Conservation (phyloP, 2,329 filamentous ascomycete genomes). For the Colletotrichum sp. region DNA sequence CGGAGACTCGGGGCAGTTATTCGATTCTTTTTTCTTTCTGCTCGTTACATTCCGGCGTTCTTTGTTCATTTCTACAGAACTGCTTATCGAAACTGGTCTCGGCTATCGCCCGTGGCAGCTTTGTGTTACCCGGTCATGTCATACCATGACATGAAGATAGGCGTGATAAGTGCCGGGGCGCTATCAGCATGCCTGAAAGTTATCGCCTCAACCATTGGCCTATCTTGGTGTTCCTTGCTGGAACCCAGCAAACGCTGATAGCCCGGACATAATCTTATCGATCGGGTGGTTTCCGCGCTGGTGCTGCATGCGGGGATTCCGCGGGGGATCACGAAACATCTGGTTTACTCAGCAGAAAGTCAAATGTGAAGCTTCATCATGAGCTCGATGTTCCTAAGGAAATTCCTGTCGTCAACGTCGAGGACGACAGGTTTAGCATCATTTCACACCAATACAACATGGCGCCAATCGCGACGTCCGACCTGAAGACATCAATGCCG, state of each 20-base stretch:
- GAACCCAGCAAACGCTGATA: neutral
- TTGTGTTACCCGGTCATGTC: neutral
- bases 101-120: neutral
- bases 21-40: neutral
- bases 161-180: neutral
- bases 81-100: neutral
- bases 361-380: neutral
- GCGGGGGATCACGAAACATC: neutral
- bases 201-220: neutral
- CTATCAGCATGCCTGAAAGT: neutral
- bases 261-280: neutral
- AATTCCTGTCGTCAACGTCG: rapidly evolving
- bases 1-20: neutral
- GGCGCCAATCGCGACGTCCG: slow-evolving; percentile 5
- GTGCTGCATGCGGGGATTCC: neutral
- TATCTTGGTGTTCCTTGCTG: neutral
- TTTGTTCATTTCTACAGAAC: neutral
- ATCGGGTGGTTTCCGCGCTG: neutral
- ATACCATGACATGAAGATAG: neutral
- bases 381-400: neutral
- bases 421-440: neutral
- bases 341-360: neutral
- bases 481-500: neutral
- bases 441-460: neutral
- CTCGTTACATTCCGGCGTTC: neutral